Evolutionary conservation across 495 filamentous ascomycete species (phyloP), one percentile per base, ranked within the genome.

Genomic region (Xanthoparmelia taractica): DNA sequence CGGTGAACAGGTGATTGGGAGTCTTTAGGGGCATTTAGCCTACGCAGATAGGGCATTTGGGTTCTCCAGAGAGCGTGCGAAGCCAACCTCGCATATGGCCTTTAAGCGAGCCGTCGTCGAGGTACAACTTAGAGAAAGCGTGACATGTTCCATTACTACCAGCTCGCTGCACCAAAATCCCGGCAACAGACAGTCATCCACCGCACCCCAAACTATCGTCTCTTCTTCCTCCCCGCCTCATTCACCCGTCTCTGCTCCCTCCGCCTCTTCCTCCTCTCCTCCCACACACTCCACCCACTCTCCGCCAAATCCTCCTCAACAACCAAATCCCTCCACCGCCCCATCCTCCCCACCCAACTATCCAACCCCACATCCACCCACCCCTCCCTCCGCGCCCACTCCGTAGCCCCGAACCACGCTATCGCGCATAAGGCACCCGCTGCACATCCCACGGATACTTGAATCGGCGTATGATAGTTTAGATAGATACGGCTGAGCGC

Each of bases 201-300:
- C 3, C 48, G 5, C 48, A 50, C 33, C 2, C 18, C 10, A 23
- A n/a, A 40, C 38, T 58, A 34, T 63, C 59, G 63, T 47, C 50
- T 43, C 50, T 59, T 47, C 61, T 55, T 66, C 41, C 63, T 56
- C 15, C 36, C 57, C n/a, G 15, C 58, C 33, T 52, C 70, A 60
- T 59, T 43, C 59, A 25, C 45, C 29, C 34, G 8, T 23, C 40
- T 54, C 57, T 31, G 31, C 55, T 38, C 61, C 40, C 38, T 38
- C 54, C 41, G 33, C 59, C 17, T 63, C 59, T 69, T 70, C 64
- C 70, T 78, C 73, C 76, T 80, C 52, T 76, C 77, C 75, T 91
- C 85, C 92, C 92, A 97, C 72, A 87, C 86, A 74, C 88, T 89
- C 94, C 94, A 97, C 31, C 94, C 94, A 50, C 91, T 86, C 75